A percentile compares a stretch with the other conserved stretches of the same genome.
phyloP scores from a whole-genome alignment of 352 stramenopile species.

The Phytophthora palmivora region DNA sequence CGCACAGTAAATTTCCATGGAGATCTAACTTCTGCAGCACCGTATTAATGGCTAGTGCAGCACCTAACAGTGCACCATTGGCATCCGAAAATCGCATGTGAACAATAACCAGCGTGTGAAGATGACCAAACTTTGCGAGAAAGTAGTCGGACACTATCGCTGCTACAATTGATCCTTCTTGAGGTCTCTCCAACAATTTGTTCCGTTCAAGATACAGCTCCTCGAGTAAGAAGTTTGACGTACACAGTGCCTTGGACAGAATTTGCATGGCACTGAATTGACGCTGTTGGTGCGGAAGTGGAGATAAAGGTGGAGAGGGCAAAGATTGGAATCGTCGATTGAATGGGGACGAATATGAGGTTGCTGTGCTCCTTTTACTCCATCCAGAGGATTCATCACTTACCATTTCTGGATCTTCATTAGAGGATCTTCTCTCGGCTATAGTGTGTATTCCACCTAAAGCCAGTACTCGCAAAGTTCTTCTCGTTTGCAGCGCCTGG shows the following conservation, averaged over 20 bases:
- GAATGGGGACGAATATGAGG: neutral
- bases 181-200: constrained; percentile 29
- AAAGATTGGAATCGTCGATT: constrained; percentile 3
- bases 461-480: constrained; percentile 51
- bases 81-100: constrained; percentile 55
- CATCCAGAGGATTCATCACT: constrained; percentile 2
- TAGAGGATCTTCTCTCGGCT: neutral
- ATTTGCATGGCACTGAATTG: constrained; percentile 38
- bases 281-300: constrained; percentile 18
- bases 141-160: constrained; percentile 74
- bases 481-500: constrained; percentile 47
- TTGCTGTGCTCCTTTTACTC: neutral
- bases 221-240: constrained; percentile 67
- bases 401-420: constrained; percentile 10
- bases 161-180: constrained; percentile 47
- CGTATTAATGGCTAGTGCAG: constrained; percentile 66
- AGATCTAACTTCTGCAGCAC: constrained; percentile 62
- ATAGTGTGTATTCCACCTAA: constrained; percentile 43
- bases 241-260: constrained; percentile 48
- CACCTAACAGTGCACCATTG: constrained; percentile 41
- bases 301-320: constrained; percentile 16
- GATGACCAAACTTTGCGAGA: constrained; percentile 69
- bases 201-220: constrained; percentile 72
- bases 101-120: constrained; percentile 52
- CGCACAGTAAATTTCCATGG: constrained; percentile 60